These are phyloP conservation scores for Hygrophila difformis DNA, from an alignment of 257 asterid species.

Conservation along the genomic window DNA sequence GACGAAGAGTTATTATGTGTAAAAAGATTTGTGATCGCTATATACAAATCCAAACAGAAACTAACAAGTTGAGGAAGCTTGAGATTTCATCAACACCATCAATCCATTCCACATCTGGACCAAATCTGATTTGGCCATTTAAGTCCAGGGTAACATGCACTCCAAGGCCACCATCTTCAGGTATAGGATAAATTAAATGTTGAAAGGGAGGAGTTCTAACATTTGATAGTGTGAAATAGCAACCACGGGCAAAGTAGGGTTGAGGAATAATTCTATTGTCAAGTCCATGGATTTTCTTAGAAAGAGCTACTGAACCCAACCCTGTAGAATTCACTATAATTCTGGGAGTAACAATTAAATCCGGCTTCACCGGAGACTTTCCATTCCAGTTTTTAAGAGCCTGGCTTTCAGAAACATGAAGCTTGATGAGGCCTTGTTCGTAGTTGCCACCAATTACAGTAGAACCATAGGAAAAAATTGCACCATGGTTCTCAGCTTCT, in stretches of 20 bases:
- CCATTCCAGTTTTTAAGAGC: conserved; percentile 33
- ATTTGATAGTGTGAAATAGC: conserved; percentile 65
- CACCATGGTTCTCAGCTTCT: conserved; percentile 79
- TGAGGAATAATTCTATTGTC: conserved; percentile 27
- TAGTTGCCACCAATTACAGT: conserved; percentile 59
- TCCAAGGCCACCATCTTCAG: conserved; percentile 94
- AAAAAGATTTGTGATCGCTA: too few relatives aligned
- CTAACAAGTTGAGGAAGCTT: conserved; percentile 69
- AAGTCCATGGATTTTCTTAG: conserved; percentile 39
- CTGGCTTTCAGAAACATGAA: conserved; percentile 48
- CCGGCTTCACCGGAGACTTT: conserved; percentile 37
- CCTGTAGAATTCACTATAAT: conserved; percentile 82
- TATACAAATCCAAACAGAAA: conserved; percentile 3
- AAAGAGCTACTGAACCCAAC: conserved; percentile 52
- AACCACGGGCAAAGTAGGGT: conserved; percentile 77
- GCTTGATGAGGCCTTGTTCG: conserved; percentile 34
- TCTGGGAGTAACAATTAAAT: conserved; percentile 55
- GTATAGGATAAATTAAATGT: conserved; percentile 81
- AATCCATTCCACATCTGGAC: conserved; percentile 94
- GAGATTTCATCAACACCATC: conserved; percentile 57
- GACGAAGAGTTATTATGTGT: too few relatives aligned
- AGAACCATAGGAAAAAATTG: conserved; percentile 54
- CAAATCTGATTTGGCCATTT: conserved; percentile 77
- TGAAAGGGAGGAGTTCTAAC: conserved; percentile 42
- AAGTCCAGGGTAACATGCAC: conserved; percentile 88